Base-by-base conservation (phyloP, 1,139 yeast species). In the Diutina pseudorugosa region DNA sequence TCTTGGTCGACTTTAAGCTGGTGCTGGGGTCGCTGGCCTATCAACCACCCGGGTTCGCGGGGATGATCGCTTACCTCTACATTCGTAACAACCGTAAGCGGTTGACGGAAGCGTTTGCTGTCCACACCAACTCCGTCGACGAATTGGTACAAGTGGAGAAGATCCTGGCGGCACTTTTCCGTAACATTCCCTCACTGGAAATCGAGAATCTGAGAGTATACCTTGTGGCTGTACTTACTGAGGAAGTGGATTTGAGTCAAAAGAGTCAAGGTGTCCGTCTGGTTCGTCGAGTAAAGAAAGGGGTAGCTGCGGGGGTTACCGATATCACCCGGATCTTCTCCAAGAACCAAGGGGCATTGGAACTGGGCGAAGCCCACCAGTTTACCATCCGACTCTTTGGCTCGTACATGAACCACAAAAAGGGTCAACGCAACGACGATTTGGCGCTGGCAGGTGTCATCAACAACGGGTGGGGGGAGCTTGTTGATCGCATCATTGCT, bases 391-490 rank as follows among this genome's bases (percentile, higher is more conserved):
- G 84, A 60, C 69, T 89, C 62, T 89, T 77, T 63, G 86, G 93
- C 7, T 84, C 94, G 0, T 83, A 78, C 60, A 74, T 76, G 56
- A 72, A 70, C 55, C 23, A 57, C 21, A 52, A 57, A 21, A 67
- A 62, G 33, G 54, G 58, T 16, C 27, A 41, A n/a, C 49, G 49
- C 19, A 45, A 45, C 19, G 49, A 45, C 40, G 49, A 45, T 14
- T 45, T 45, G 49, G 49, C 49, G 19, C 30, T 25, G 49, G 49
- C 49, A 7, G 49, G 49, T 6, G 55, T 53, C 21, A 61, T 59
- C 54, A 85, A 85, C 65, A 77, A 81, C 56, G 96, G 96, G 52
- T 89, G 96, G 96, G 96, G 96, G 67, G 94, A 85, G 58, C 70
- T 86, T 52, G 80, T 85, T 40, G 91, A 88, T 60, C 73, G 95